These are phyloP conservation scores for Corchorus capsularis DNA, from an alignment of 345 rosid genomes.

Conservation along the genomic window DNA sequence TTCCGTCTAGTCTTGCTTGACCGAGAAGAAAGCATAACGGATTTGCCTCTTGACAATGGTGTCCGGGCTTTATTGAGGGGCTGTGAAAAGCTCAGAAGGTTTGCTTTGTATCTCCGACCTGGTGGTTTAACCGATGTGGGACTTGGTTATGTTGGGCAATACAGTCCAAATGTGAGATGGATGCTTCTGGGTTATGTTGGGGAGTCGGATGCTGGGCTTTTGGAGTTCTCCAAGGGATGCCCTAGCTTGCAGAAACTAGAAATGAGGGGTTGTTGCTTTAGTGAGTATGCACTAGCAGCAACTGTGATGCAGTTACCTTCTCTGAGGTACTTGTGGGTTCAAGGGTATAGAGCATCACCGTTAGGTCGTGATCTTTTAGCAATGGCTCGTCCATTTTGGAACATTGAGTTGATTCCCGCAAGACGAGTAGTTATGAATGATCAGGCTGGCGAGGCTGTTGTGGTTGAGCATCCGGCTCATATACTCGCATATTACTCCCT, in stretches of 20 bases:
- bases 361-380: constrained; percentile 56
- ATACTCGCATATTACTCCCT: constrained; percentile 92
- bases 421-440: constrained; percentile 37
- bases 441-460: constrained; percentile 31
- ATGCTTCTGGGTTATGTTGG: constrained; percentile 83
- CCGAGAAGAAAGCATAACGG: constrained; percentile 65
- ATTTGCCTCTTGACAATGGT: constrained; percentile 88
- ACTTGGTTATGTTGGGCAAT: constrained; percentile 69
- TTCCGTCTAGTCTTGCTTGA: constrained; percentile 92
- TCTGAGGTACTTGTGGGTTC: constrained; percentile 94
- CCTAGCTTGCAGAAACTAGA: constrained; percentile 86
- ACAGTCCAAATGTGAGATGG: constrained; percentile 84
- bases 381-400: constrained; percentile 96
- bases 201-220: constrained; percentile 69
- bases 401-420: constrained; percentile 80
- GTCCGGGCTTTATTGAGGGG: constrained; percentile 83
- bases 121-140: constrained; percentile 90
- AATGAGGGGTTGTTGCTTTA: constrained; percentile 92
- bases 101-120: constrained; percentile 75
- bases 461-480: constrained; percentile 75
- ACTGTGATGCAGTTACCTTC: constrained; percentile 66
- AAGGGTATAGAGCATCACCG: constrained; percentile 68
- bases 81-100: constrained; percentile 76
- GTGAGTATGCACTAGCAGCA: constrained; percentile 68
- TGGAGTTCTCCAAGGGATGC: constrained; percentile 84